These are phyloP conservation scores for Carnegiea gigantea DNA, from an alignment of 179 eudicot genomes.

Conservation along the genomic window DNA sequence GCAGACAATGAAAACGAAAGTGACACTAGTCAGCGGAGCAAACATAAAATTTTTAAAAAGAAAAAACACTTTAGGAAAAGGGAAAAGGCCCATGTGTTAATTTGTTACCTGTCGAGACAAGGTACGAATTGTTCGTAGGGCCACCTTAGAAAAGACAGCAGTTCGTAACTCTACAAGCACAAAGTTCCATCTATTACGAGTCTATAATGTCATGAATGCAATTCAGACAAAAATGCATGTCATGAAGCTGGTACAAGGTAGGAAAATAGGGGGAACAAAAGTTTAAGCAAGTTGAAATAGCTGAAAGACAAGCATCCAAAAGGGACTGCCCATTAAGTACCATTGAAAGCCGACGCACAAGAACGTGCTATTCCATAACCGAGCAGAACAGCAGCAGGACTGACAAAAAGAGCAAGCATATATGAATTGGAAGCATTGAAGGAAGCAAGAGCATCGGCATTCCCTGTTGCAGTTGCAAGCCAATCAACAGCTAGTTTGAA, in stretches of 20 bases:
- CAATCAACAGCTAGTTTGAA: constrained; percentile 98
- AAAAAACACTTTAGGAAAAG: background rate
- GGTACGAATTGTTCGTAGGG: constrained; percentile 84
- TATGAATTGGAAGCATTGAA: constrained; percentile 79
- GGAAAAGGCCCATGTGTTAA: background rate
- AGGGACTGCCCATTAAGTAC: constrained; percentile 37
- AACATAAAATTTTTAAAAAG: background rate
- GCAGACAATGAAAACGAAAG: background rate
- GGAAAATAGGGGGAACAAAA: background rate
- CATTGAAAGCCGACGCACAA: constrained; percentile 91
- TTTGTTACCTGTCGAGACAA: constrained; percentile 75
- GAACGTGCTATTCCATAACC: constrained; percentile 94
- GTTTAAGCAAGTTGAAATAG: background rate
- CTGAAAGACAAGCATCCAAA: constrained; percentile 10
- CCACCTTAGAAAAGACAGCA: constrained; percentile 96
- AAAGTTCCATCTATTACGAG: constrained; percentile 20
- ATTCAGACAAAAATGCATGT: background rate
- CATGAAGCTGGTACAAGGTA: background rate
- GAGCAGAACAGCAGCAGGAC: constrained; percentile 86
- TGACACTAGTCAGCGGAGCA: background rate
- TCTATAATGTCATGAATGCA: background rate
- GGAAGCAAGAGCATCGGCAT: constrained; percentile 70
- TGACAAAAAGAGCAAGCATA: constrained; percentile 72
- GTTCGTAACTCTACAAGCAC: constrained; percentile 74
- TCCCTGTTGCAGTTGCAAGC: constrained; percentile 84